Evolutionary conservation across 805 yeast genomes (phyloP).

Genomic region (Kazachstania taianensis): DNA sequence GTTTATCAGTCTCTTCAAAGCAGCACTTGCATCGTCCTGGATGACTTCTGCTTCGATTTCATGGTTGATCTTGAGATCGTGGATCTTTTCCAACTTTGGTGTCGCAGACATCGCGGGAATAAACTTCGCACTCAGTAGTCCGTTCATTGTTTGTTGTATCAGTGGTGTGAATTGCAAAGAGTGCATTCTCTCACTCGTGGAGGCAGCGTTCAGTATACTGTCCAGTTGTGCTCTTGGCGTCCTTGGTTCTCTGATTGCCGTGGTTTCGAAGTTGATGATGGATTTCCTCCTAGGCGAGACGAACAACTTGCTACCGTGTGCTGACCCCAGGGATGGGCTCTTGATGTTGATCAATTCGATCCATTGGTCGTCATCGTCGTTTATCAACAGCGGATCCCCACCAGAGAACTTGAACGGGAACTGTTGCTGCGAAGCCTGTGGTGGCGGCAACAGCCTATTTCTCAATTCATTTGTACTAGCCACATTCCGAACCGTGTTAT

Average conservation of each 20-base stretch:
- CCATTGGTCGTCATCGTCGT: constrained; percentile 21
- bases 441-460: constrained; percentile 7
- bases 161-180: constrained; percentile 25
- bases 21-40: constrained; percentile 26
- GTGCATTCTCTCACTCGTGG: not conserved
- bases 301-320: not conserved
- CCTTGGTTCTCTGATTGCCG: constrained; percentile 9
- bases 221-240: constrained; percentile 6
- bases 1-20: constrained; percentile 22
- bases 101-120: constrained; percentile 9
- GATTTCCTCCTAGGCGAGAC: constrained; percentile 6
- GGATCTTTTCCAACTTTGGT: constrained; percentile 6
- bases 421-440: constrained; percentile 10
- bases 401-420: constrained; percentile 24
- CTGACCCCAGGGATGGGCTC: too few species aligned
- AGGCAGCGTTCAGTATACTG: constrained; percentile 6
- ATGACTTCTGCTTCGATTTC: constrained; percentile 4
- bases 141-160: constrained; percentile 28
- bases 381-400: constrained; percentile 26
- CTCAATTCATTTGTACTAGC: too few species aligned
- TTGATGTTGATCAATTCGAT: too few species aligned
- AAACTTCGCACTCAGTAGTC: constrained; percentile 17
- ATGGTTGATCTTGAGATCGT: constrained; percentile 1
- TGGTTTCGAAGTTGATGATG: constrained; percentile 13
- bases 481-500: too few species aligned